A percentile compares a stretch with the other conserved stretches of the same genome.
Conservation (phyloP, 2,329 filamentous ascomycete species). For the Blumeria graminis region DNA sequence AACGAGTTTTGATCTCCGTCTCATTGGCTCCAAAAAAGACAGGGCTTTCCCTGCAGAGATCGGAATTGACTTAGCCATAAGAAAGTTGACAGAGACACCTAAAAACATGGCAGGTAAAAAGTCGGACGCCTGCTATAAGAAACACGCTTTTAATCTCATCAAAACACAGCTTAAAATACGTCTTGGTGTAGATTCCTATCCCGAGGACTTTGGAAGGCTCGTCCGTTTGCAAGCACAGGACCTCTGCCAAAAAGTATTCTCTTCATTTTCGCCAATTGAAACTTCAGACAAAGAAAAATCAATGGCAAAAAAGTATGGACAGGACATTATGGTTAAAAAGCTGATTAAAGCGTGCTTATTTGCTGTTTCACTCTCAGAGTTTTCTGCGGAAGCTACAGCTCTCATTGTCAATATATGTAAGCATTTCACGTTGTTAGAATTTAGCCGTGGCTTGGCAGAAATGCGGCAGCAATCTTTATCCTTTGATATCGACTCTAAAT, state of each 20-base stretch:
- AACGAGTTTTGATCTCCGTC: conserved; percentile 65
- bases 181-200: conserved; percentile 66
- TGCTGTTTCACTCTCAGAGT: conserved; percentile 57
- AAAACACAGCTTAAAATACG: conserved; percentile 75
- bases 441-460: conserved; percentile 64
- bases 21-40: conserved; percentile 76
- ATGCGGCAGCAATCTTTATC: conserved; percentile 51
- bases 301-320: conserved; percentile 61
- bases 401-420: conserved; percentile 64
- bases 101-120: conserved; percentile 30
- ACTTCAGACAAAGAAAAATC: conserved; percentile 60
- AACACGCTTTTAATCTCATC: conserved; percentile 71
- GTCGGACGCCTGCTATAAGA: conserved; percentile 66
- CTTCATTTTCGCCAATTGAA: conserved; percentile 43
- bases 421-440: conserved; percentile 76
- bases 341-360: conserved; percentile 76
- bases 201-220: conserved; percentile 67
- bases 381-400: conserved; percentile 48
- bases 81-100: conserved; percentile 61
- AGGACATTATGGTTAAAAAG: conserved; percentile 63
- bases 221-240: conserved; percentile 81
- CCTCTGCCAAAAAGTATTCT: conserved; percentile 44
- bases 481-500: conserved; percentile 48
- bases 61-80: conserved; percentile 70
- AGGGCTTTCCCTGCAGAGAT: conserved; percentile 68